A percentile compares a stretch with the other conserved stretches of the same genome.
Conservation (phyloP, 1,139 yeast species). For the Suhomyces coccinellae region DNA sequence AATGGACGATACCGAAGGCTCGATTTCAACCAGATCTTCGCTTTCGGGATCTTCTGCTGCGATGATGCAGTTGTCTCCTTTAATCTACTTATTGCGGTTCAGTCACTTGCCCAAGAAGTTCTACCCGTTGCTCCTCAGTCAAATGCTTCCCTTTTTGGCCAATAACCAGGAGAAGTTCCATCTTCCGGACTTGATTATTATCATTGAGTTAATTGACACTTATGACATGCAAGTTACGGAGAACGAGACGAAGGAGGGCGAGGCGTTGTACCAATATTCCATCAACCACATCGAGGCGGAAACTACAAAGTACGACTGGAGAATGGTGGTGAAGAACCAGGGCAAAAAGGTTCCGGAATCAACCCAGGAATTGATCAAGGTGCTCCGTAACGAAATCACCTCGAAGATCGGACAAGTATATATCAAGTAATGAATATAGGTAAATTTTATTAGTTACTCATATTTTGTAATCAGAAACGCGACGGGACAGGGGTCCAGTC, state of each 20-base stretch:
- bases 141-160: conserved; percentile 45
- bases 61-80: conserved; percentile 31
- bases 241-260: conserved; percentile 32
- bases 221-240: conserved; percentile 36
- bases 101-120: conserved; percentile 63
- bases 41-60: conserved; percentile 9
- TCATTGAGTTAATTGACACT: conserved; percentile 50
- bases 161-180: conserved; percentile 29
- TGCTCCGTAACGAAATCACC: conserved; percentile 35
- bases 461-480: conserved; percentile 10
- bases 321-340: conserved; percentile 22
- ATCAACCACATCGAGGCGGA: conserved; percentile 26
- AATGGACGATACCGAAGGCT: conserved; percentile 24
- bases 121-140: conserved; percentile 52
- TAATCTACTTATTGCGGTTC: conserved; percentile 61
- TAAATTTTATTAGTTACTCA: conserved; percentile 11
- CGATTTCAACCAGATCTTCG: conserved; percentile 1
- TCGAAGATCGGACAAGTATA: conserved; percentile 43
- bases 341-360: conserved; percentile 25
- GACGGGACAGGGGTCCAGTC: not conserved
- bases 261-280: conserved; percentile 34
- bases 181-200: conserved; percentile 46
- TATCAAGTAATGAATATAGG: conserved; percentile 17
- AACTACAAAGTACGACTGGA: conserved; percentile 35
- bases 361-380: conserved; percentile 26